Evolutionary conservation across 2,329 filamentous ascomycete species (phyloP), one percentile per base, ranked within the genome.

Genomic region (Diaporthe sp.): DNA sequence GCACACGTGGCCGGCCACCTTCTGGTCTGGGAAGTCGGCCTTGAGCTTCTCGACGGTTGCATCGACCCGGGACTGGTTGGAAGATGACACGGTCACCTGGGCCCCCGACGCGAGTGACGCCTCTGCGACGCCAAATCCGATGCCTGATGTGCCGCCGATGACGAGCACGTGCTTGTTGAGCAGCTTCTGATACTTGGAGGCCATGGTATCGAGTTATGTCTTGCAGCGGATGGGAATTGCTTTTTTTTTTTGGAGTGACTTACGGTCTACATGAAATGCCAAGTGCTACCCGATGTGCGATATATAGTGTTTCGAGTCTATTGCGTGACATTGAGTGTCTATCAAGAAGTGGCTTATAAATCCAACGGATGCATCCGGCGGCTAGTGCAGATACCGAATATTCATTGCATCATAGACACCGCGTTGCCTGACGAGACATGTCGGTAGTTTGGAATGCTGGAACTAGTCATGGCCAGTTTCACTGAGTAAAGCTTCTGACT

Each of bases 71-170:
- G 82, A 72, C 13, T 85, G 81, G 72, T 87, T 89, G 3, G 91
- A 93, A 3, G 89, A 91, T n/a, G 89, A 88, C 79, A 94, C 88
- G 61, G 86, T 88, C 22, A 94, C 88, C n/a, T 80, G 81, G 53
- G 88, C 89, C 46, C 90, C 90, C 74, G 88, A 84, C 72, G 89
- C 88, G 57, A 93, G 80, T 19, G 86, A 84, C 2, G 87, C 89
- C 84, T 92, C 88, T 70, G 92, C 91, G 15, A 92, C 89, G 73
- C 84, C 87, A 77, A 87, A 90, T 44, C 92, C 92, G 55, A 94
- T 91, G 70, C 92, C 92, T 22, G 89, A 87, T 2, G 90, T 89
- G 55, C 91, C 92, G 59, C 92, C 92, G 62, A 94, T 86, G 79
- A 94, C 83, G 55, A 94, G 88, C 78, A 92, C 82, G 76, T 82